Evolutionary conservation across 176 grass and related monocot genomes (phyloP), one percentile per base, ranked within the genome.

Genomic region (Rhipidocladum racemiflorum): DNA sequence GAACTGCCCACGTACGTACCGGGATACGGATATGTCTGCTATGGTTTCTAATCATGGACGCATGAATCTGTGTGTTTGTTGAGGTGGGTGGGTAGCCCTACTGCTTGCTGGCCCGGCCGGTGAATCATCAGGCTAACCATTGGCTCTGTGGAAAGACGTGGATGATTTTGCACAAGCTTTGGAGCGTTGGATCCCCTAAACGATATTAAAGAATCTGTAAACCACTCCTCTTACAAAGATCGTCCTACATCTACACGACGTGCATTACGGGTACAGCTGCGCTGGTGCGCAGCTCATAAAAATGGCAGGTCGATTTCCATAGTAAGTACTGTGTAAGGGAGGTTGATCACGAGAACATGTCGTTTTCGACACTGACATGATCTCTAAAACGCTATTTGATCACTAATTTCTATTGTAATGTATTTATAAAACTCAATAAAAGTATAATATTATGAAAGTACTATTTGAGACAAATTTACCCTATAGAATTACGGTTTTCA

Each of bases 61-160:
- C 65, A 70, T 32, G 5, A 25, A 17, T 20, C 36, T 3, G 50
- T 32, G 50, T 32, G 30, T 3, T 6, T 35, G 18, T 67, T 8
- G 12, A 7, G 16, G 20, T 32, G 16, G 5, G 28, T 50, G 16
- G 5, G 28, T 50, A 27, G 61, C 28, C 17, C 61, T 23, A 29
- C 29, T 42, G 23, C 9, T 28, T 63, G 1, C 34, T 75, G 76
- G 76, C 44, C 34, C 69, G 76, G 76, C 69, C 51, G 43, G 42
- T 75, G 76, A 61, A 88, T 84, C 81, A 68, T 75, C 34, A 36
- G 68, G n/a, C 35, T 68, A 65, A 56, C 28, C 72, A 51, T 24
- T 38, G 61, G 24, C 18, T 21, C 34, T 3, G 72, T 64, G 43
- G 54, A 70, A 70, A 24, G 24, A 18, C 54, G 32, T 18, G 25